phyloP scores from a whole-genome alignment of 306 rosid species.

The Myrica gale region DNA sequence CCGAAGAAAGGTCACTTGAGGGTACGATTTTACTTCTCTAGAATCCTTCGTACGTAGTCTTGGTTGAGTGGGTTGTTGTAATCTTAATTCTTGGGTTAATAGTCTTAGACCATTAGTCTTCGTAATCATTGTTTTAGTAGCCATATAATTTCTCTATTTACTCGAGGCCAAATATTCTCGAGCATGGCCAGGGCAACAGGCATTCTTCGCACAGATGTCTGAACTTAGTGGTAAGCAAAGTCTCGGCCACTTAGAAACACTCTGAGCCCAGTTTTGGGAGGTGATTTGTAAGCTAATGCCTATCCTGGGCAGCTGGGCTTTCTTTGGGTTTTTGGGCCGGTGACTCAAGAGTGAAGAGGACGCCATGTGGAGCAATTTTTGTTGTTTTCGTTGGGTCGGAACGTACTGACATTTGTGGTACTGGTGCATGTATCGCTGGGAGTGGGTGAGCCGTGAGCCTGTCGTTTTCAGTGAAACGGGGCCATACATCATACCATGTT shows the following conservation, averaged over 20 bases:
- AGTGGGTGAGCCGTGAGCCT: not conserved
- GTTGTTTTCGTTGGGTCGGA: not conserved
- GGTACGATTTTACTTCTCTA: not conserved
- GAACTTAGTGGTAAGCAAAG: not conserved
- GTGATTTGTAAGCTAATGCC: not conserved
- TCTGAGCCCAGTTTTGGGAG: no score
- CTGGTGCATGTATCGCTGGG: no score
- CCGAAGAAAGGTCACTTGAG: not conserved
- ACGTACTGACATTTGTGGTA: not conserved
- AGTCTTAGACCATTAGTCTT: no score
- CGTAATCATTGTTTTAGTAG: not conserved
- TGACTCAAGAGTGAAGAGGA: not conserved
- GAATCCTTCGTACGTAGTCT: no score
- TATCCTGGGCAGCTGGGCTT: no score
- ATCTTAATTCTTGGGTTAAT: not conserved
- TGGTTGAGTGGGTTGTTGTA: not conserved
- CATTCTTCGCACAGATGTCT: not conserved
- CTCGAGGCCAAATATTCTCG: not conserved
- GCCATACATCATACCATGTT: constrained; percentile 1
- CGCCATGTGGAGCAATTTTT: not conserved
- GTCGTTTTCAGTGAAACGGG: constrained; percentile 3
- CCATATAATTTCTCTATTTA: not conserved
- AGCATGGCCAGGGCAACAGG: not conserved
- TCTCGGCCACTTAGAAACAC: not conserved
- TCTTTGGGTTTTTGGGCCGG: not conserved